Evolutionary conservation across 1,139 yeast genomes (phyloP), one percentile per base, ranked within the genome.

Genomic region (Kodamaea fungicola): DNA sequence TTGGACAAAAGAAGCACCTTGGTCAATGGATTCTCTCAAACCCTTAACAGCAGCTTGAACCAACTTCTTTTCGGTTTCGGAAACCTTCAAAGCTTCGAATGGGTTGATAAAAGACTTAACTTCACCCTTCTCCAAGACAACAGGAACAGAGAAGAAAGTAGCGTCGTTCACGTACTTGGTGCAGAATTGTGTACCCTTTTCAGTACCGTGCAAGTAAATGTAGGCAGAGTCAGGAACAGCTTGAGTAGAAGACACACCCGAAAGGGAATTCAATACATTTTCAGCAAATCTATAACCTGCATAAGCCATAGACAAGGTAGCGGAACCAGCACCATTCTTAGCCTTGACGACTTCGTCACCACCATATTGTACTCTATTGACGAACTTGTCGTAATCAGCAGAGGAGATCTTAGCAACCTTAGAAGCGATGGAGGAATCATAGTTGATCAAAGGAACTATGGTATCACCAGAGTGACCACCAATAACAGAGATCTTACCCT

Each of bases 391-490:
- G 51, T 72, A 71, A 32, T 63, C 59, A 8, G 62, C 45, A 30
- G 57, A 48, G 13, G 55, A 54, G 35, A 65, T 55, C 29, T 45
- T 48, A 27, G 59, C 38, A 7, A 73, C 68, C 39, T 61, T 60
- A 5, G 51, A 44, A 21, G 61, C 46, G 30, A 65, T 49, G 4
- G 50, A 42, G n/a, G 45, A 35, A 32, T 63, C 56, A 31, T 58
- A 49, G 45, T 64, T 56, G 38, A 66, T 52, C 42, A 76, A 60
- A 27, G 89, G 89, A 16, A 83, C 83, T 51, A 83, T 83, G 13
- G 89, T 82, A 52, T 78, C 83, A 40, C 88, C 89, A 1, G 88
- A 81, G 54, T 83, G 90, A 31, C 90, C 89, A 33, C 89, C 89
- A 51, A 83, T 69, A 26, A 83, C 86, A 22, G 80, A 71, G 33